Evolutionary conservation across 2,329 filamentous ascomycete genomes (phyloP).

Genomic region (Calonectria ilicicola): DNA sequence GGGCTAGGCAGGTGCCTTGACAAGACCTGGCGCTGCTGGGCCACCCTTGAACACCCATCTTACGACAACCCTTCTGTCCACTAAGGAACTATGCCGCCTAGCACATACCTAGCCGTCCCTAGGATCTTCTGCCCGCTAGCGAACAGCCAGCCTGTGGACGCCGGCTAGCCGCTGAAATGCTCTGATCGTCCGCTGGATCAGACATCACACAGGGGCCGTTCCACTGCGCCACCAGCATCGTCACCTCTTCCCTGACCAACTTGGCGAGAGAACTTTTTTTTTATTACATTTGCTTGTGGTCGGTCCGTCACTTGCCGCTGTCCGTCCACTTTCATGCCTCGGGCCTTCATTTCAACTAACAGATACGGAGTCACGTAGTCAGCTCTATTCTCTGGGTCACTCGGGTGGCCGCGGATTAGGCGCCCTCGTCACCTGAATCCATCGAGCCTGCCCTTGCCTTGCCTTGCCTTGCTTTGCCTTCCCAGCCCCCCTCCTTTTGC

Average conservation of each 20-base stretch:
- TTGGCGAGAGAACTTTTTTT: slow-evolving; percentile 19
- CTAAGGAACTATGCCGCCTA: slow-evolving; percentile 18
- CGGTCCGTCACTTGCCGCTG: slow-evolving; percentile 6
- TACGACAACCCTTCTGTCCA: slow-evolving; percentile 28
- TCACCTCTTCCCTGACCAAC: slow-evolving; percentile 18
- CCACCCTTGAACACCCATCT: slow-evolving; percentile 28
- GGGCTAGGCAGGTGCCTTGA: slow-evolving; percentile 14
- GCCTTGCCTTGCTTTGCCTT: background rate
- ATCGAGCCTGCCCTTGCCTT: background rate
- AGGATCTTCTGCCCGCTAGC: slow-evolving; percentile 32
- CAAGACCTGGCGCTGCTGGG: slow-evolving; percentile 21
- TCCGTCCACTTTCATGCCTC: slow-evolving; percentile 6
- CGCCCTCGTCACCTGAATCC: slow-evolving; percentile 16
- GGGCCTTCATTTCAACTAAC: slow-evolving; percentile 29
- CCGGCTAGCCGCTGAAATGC: slow-evolving; percentile 28
- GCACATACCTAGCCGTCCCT: slow-evolving; percentile 25
- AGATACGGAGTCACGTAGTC: slow-evolving; percentile 23
- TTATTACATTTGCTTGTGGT: background rate
- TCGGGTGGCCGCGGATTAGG: slow-evolving; percentile 18
- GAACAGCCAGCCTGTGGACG: slow-evolving; percentile 26
- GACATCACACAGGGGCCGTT: slow-evolving; percentile 37
- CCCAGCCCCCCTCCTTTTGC: slow-evolving; percentile 3
- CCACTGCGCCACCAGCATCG: slow-evolving; percentile 37
- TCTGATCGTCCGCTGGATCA: slow-evolving; percentile 41
- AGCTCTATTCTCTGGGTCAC: background rate